Percentiles rank a stretch among this genome's conserved stretches.
phyloP scores from a whole-genome alignment of 2,329 filamentous ascomycete species.

The Escovopsis sp. region DNA sequence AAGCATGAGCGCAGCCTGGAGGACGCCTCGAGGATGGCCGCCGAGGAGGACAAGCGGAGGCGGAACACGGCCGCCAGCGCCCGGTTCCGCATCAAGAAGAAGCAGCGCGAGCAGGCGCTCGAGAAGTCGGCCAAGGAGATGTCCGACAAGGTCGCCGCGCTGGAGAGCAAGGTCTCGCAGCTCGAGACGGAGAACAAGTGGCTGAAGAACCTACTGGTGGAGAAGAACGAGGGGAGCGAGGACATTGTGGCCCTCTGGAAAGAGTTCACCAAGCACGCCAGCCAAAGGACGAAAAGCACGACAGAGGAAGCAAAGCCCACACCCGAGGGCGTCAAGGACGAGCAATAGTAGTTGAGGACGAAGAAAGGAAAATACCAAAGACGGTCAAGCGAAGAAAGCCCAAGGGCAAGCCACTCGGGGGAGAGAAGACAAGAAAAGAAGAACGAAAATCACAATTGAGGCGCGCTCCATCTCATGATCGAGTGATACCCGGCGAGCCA shows the following conservation, averaged over 20 bases:
- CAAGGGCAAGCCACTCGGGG: too few relatives aligned
- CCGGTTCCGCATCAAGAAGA: slow-evolving; percentile 89
- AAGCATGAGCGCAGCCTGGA: slow-evolving; percentile 42
- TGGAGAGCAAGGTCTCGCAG: slow-evolving; percentile 61
- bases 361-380: too few relatives aligned
- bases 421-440: too few relatives aligned
- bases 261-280: slow-evolving; percentile 28
- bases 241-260: slow-evolving; percentile 36
- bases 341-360: slow-evolving; percentile 3
- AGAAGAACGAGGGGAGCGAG: slow-evolving; percentile 58
- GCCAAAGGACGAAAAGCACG: slow-evolving; percentile 13
- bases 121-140: slow-evolving; percentile 74
- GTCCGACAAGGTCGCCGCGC: slow-evolving; percentile 57
- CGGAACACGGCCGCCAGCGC: slow-evolving; percentile 81
- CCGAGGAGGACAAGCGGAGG: slow-evolving; percentile 80
- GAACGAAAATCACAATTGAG: too few relatives aligned
- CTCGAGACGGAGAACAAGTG: slow-evolving; percentile 76
- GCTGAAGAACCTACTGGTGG: slow-evolving; percentile 66
- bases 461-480: too few relatives aligned
- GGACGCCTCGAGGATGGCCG: slow-evolving; percentile 56
- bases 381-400: too few relatives aligned
- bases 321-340: slow-evolving; percentile 10
- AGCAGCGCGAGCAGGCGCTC: slow-evolving; percentile 78
- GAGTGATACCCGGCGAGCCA: too few relatives aligned
- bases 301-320: slow-evolving; percentile 6